Conservation (phyloP, 495 filamentous ascomycete genomes). For the Penicillium lividum region DNA sequence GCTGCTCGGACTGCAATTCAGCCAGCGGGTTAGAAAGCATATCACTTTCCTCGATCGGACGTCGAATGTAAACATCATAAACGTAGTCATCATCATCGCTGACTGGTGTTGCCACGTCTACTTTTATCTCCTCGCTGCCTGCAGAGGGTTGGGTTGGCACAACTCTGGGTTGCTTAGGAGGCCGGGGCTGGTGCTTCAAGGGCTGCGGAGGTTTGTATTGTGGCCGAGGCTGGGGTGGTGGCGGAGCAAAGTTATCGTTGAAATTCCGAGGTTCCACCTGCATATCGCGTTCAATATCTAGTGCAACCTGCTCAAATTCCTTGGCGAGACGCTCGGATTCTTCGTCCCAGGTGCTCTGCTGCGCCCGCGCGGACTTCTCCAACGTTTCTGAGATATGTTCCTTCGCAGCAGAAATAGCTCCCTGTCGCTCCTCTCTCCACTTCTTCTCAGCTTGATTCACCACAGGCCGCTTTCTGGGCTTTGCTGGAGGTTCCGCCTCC, state of each 20-base stretch:
- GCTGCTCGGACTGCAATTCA: constrained; percentile 33
- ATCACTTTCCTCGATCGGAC: constrained; percentile 35
- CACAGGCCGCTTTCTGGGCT: constrained; percentile 44
- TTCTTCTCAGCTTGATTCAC: constrained; percentile 46
- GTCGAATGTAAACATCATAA: constrained; percentile 63
- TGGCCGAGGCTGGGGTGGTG: constrained; percentile 2
- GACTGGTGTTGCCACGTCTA: background rate
- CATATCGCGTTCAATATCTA: constrained; percentile 40
- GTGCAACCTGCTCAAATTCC: constrained; percentile 50
- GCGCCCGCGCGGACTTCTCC: constrained; percentile 35
- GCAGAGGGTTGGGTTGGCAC: constrained; percentile 16
- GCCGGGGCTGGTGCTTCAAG: constrained; percentile 40
- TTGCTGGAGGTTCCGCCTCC: constrained; percentile 5
- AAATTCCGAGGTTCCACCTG: constrained; percentile 13
- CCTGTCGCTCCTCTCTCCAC: constrained; percentile 45
- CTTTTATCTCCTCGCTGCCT: constrained; percentile 10
- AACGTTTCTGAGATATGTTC: constrained; percentile 36
- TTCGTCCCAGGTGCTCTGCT: constrained; percentile 43
- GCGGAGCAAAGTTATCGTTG: background rate
- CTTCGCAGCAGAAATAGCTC: constrained; percentile 42
- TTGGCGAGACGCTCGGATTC: constrained; percentile 45
- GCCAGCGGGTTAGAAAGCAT: constrained; percentile 36
- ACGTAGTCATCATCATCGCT: constrained; percentile 59
- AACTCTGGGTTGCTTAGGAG: constrained; percentile 33
- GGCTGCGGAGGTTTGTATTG: constrained; percentile 26